Percentiles rank a stretch among this genome's conserved stretches.
Evolutionary conservation across 1,284 basidiomycete genomes (phyloP).

Genomic region (Ceratobasidium sp.): DNA sequence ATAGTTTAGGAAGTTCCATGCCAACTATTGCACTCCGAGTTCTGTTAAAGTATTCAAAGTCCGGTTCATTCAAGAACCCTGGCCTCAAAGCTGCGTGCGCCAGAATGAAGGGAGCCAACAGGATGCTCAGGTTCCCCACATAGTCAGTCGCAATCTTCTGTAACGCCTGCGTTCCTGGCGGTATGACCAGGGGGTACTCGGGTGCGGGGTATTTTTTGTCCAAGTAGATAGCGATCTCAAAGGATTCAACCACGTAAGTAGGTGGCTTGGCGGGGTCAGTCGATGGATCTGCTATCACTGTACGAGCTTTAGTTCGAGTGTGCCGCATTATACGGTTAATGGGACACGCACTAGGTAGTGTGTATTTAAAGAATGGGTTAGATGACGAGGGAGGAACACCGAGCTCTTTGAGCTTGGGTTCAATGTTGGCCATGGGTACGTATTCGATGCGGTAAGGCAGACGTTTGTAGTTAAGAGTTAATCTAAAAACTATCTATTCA

Average conservation of each 20-base stretch:
- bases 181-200: not conserved
- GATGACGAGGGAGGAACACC: constrained; percentile 47
- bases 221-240: constrained; percentile 29
- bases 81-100: constrained; percentile 2
- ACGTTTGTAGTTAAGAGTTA: constrained; percentile 43
- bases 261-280: not conserved
- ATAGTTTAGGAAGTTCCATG: not conserved
- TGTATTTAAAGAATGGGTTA: constrained; percentile 30
- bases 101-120: constrained; percentile 4
- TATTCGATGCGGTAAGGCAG: constrained; percentile 43
- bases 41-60: constrained; percentile 1
- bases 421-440: constrained; percentile 42
- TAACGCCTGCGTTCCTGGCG: not conserved
- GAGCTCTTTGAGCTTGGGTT: constrained; percentile 38
- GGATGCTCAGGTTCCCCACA: not conserved
- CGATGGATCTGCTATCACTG: constrained; percentile 35
- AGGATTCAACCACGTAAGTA: constrained; percentile 31
- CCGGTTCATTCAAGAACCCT: constrained; percentile 37
- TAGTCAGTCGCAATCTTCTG: constrained; percentile 10
- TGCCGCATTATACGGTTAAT: not conserved
- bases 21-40: not conserved
- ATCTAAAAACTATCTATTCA: not conserved
- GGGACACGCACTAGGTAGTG: constrained; percentile 21
- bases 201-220: constrained; percentile 17
- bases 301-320: not conserved